Evolutionary conservation across 805 yeast species (phyloP).

Genomic region (Sungouiozyma ichnusensis): DNA sequence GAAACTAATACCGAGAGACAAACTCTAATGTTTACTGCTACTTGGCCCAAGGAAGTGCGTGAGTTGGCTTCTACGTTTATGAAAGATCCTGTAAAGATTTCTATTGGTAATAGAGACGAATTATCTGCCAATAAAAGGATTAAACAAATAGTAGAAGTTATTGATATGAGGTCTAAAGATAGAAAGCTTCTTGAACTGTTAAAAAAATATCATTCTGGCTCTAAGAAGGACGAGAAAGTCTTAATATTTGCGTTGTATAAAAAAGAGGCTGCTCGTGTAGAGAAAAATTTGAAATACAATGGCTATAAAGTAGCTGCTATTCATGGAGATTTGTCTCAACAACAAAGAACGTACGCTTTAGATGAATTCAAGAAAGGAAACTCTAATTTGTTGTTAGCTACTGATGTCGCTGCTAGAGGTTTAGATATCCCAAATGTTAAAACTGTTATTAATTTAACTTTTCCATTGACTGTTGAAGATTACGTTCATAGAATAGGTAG

Average conservation of each 20-base stretch:
- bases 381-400: conserved; percentile 72
- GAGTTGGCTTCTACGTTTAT: conserved; percentile 80
- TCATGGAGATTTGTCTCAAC: conserved; percentile 92
- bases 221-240: conserved; percentile 64
- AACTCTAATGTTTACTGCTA: conserved; percentile 98
- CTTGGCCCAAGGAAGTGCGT: conserved; percentile 99
- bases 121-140: conserved; percentile 90
- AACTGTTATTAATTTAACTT: conserved; percentile 86
- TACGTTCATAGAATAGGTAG: conserved; percentile 96
- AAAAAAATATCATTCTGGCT: conserved; percentile 61
- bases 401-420: conserved; percentile 98
- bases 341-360: conserved; percentile 81
- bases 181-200: conserved; percentile 60
- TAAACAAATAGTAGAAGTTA: conserved; percentile 85
- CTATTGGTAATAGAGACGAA: conserved; percentile 92
- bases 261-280: conserved; percentile 91
- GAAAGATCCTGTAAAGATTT: conserved; percentile 77
- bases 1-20: conserved; percentile 54
- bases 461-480: conserved; percentile 94
- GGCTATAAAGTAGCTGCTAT: conserved; percentile 84
- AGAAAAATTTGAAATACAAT: conserved; percentile 56
- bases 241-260: conserved; percentile 90
- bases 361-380: conserved; percentile 75
- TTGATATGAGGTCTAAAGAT: conserved; percentile 76
- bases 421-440: conserved; percentile 96